A percentile compares a stretch with the other conserved stretches of the same genome.
Conservation (phyloP, 495 filamentous ascomycete genomes). For the Xylaria scruposa region DNA sequence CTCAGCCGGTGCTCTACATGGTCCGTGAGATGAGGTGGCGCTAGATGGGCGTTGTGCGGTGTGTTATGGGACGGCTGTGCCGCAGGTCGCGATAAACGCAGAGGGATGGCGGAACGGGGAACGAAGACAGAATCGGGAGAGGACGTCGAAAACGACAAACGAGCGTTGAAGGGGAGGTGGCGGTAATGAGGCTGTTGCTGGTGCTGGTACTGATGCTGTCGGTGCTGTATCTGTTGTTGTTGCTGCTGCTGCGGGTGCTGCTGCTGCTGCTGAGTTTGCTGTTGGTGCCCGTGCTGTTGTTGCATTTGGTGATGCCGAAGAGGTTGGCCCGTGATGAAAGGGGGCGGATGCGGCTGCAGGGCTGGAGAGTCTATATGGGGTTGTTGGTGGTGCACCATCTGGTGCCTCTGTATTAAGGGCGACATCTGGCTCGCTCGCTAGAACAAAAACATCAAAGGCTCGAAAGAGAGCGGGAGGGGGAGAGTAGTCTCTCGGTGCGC, state of each 20-base stretch:
- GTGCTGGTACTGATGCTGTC: neutral
- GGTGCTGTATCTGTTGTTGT: neutral
- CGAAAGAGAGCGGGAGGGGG: slow-evolving; percentile 29
- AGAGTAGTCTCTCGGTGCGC: slow-evolving; percentile 30
- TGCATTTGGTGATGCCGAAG: slow-evolving; percentile 22
- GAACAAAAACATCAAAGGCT: slow-evolving; percentile 28
- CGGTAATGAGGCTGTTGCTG: slow-evolving; percentile 11
- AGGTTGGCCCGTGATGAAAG: slow-evolving; percentile 34
- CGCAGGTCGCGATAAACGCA: slow-evolving; percentile 47
- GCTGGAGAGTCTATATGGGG: slow-evolving; percentile 44
- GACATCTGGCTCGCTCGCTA: slow-evolving; percentile 44
- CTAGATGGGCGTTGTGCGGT: slow-evolving; percentile 40
- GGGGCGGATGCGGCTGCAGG: slow-evolving; percentile 41
- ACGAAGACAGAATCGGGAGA: slow-evolving; percentile 31
- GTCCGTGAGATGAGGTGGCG: slow-evolving; percentile 46
- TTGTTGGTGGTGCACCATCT: slow-evolving; percentile 50
- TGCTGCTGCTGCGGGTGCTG: neutral
- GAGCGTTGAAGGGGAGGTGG: slow-evolving; percentile 26
- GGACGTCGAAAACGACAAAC: slow-evolving; percentile 22
- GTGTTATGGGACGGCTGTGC: slow-evolving; percentile 36
- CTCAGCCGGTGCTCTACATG: slow-evolving; percentile 79
- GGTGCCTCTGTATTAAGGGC: slow-evolving; percentile 56
- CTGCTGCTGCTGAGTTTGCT: neutral
- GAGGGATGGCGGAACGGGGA: slow-evolving; percentile 47
- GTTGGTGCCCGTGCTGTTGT: neutral